phyloP scores from a whole-genome alignment of 2,329 filamentous ascomycete species.

The Escovopsis sp. region DNA sequence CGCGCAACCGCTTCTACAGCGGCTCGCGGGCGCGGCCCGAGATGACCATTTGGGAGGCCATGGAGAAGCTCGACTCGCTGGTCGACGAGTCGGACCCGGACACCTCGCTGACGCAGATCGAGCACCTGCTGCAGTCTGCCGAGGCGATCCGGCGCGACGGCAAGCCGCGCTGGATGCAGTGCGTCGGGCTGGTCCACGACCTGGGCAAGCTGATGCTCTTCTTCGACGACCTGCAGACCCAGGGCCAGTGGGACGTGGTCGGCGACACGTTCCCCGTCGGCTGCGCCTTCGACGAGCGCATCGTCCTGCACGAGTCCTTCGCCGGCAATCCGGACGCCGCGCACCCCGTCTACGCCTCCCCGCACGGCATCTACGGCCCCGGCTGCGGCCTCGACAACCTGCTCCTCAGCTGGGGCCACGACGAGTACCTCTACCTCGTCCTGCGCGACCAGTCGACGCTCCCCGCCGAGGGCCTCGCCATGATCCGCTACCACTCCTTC shows the following conservation, averaged over 20 bases:
- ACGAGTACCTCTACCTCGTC: slow-evolving; percentile 78
- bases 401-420: slow-evolving; percentile 83
- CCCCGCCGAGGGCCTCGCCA: slow-evolving; percentile 70
- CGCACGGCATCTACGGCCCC: slow-evolving; percentile 64
- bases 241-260: slow-evolving; percentile 87
- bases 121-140: slow-evolving; percentile 76
- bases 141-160: slow-evolving; percentile 80
- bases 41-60: slow-evolving; percentile 83
- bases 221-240: slow-evolving; percentile 47
- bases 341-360: slow-evolving; percentile 58
- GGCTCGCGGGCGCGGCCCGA: slow-evolving; percentile 47
- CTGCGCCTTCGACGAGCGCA: slow-evolving; percentile 57
- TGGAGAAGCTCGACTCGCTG: slow-evolving; percentile 81
- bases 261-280: slow-evolving; percentile 74
- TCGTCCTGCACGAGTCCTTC: slow-evolving; percentile 74
- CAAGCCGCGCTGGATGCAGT: slow-evolving; percentile 70
- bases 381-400: slow-evolving; percentile 76
- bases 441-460: slow-evolving; percentile 69
- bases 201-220: slow-evolving; percentile 69
- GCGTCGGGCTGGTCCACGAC: slow-evolving; percentile 65
- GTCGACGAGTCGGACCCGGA: slow-evolving; percentile 88
- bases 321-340: slow-evolving; percentile 56
- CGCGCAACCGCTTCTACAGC: slow-evolving; percentile 44
- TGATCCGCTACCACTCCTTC: slow-evolving; percentile 89
- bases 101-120: slow-evolving; percentile 74